Evolutionary conservation across 768 basidiomycete species (phyloP).

Genomic region (Sutorius australiensis): DNA sequence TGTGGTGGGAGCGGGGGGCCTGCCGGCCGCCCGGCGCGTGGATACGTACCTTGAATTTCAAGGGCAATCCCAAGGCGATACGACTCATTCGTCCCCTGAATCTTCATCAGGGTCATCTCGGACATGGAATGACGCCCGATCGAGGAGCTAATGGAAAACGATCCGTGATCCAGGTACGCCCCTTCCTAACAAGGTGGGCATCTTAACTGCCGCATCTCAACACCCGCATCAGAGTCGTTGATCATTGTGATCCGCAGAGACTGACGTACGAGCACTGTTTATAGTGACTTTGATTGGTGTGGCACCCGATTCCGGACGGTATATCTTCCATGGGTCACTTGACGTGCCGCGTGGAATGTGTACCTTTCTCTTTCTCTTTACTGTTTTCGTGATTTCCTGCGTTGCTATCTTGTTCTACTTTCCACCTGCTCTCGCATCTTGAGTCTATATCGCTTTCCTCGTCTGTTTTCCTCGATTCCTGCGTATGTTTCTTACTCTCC

Average conservation of each 20-base stretch:
- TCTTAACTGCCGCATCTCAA: background rate
- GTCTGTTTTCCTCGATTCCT: background rate
- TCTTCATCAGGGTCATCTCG: constrained; percentile 23
- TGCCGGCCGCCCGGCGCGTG: constrained; percentile 10
- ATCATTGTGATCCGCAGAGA: background rate
- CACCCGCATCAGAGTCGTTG: background rate
- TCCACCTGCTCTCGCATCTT: background rate
- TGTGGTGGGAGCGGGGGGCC: constrained; percentile 1
- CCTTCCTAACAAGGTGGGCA: constrained; percentile 1
- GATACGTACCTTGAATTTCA: constrained; percentile 1
- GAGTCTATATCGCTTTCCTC: background rate
- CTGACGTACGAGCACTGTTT: background rate
- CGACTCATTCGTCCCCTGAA: constrained; percentile 2
- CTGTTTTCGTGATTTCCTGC: background rate
- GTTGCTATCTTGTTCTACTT: background rate
- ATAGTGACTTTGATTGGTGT: background rate
- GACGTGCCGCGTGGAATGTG: constrained; percentile 1
- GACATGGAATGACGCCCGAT: constrained; percentile 12
- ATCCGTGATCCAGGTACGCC: constrained; percentile 2
- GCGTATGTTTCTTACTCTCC: background rate
- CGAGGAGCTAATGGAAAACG: constrained; percentile 5
- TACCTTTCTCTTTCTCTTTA: background rate
- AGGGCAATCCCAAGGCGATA: background rate
- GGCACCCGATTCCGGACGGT: background rate
- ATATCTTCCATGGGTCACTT: background rate